phyloP scores from a whole-genome alignment of 306 rosid genomes.

The Ceratonia siliqua region DNA sequence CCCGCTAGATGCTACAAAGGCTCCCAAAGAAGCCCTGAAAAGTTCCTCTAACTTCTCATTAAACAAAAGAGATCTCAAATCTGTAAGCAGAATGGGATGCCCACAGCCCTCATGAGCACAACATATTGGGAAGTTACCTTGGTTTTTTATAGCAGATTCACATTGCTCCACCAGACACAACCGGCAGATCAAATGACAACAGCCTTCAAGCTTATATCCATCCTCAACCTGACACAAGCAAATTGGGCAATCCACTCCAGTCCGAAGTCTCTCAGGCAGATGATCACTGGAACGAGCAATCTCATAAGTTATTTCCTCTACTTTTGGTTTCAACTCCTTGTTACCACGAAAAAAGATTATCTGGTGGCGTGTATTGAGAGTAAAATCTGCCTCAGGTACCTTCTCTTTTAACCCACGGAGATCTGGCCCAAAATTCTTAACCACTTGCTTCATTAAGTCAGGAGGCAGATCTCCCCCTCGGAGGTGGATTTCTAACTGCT shows the following conservation, averaged over 20 bases:
- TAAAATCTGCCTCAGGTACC: constrained; percentile 69
- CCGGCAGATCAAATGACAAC: constrained; percentile 69
- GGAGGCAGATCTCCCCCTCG: constrained; percentile 68
- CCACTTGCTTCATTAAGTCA: constrained; percentile 84
- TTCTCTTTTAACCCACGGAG: constrained; percentile 69
- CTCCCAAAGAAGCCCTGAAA: constrained; percentile 81
- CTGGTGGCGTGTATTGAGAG: constrained; percentile 61
- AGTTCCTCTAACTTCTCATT: constrained; percentile 82
- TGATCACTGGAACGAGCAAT: constrained; percentile 43
- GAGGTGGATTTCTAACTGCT: constrained; percentile 69
- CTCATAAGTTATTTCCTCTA: constrained; percentile 60
- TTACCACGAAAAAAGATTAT: constrained; percentile 54
- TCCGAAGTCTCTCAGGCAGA: constrained; percentile 37
- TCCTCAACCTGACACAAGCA: constrained; percentile 92
- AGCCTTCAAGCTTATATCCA: constrained; percentile 71
- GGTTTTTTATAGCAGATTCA: constrained; percentile 78
- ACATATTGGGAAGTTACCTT: constrained; percentile 70
- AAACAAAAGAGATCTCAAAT: constrained; percentile 58
- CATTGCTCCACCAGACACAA: constrained; percentile 79
- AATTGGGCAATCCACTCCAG: constrained; percentile 66
- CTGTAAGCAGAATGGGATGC: constrained; percentile 55
- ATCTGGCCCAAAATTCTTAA: constrained; percentile 79
- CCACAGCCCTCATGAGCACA: constrained; percentile 62
- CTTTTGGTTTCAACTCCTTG: constrained; percentile 70
- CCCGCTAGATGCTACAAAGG: constrained; percentile 62